Conservation (phyloP, 2,329 filamentous ascomycete genomes). For the Colletotrichum musicola region DNA sequence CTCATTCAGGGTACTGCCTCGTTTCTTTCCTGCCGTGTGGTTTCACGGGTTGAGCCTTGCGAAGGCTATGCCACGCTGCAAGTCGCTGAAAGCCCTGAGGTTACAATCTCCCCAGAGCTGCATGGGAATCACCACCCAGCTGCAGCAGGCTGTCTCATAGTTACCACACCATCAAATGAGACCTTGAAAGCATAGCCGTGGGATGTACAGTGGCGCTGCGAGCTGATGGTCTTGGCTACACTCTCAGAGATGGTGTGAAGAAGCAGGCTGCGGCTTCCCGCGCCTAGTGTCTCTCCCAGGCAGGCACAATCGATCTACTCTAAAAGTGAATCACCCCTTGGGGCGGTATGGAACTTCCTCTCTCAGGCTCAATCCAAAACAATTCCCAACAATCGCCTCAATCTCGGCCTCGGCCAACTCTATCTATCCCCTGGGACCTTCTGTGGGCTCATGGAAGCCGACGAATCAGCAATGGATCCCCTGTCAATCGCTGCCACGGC, state of each 20-base stretch:
- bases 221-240: background rate
- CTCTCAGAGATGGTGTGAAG: background rate
- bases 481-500: constrained; percentile 18
- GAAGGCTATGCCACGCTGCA: background rate
- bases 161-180: background rate
- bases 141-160: background rate
- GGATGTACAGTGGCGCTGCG: background rate
- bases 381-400: too few relatives aligned
- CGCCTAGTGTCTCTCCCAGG: background rate
- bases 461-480: constrained; percentile 1
- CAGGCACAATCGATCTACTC: too few relatives aligned
- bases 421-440: background rate
- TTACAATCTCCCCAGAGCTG: background rate
- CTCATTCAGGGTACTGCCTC: background rate
- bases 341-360: too few relatives aligned
- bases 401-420: too few relatives aligned
- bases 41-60: background rate
- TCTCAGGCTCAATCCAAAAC: too few relatives aligned
- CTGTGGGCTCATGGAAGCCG: background rate
- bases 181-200: background rate
- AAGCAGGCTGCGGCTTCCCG: background rate
- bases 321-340: background rate
- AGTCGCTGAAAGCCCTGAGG: background rate
- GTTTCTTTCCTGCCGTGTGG: background rate
- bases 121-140: background rate